These are phyloP conservation scores for Didymella exigua DNA, from an alignment of 2,329 filamentous ascomycete species.

Conservation along the genomic window DNA sequence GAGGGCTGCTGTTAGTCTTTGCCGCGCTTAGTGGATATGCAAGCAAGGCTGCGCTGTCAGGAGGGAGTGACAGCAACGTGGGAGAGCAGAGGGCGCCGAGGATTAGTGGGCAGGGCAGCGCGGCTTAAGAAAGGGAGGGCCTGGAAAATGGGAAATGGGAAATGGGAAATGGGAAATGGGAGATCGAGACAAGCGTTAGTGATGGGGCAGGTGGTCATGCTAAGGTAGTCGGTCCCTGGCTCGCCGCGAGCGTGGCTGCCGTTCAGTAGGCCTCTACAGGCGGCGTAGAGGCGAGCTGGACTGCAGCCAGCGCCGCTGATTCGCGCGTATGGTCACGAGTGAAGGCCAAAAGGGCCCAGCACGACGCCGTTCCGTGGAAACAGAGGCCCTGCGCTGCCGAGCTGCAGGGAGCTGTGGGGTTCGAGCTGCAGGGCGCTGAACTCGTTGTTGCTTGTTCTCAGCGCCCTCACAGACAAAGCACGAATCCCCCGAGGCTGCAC, in stretches of 20 bases:
- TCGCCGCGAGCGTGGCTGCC: conserved; percentile 10
- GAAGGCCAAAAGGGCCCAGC: not conserved
- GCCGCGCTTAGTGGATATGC: conserved; percentile 23
- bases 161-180: not conserved
- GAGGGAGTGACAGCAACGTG: conserved; percentile 11
- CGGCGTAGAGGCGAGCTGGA: conserved; percentile 1
- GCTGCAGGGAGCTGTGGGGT: conserved; percentile 30
- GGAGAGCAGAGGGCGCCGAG: conserved; percentile 8
- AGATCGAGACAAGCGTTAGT: conserved; percentile 15
- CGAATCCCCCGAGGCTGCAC: not conserved
- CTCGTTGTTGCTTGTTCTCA: not conserved
- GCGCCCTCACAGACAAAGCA: not conserved
- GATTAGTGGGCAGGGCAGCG: not conserved
- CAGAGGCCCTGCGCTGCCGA: conserved; percentile 12
- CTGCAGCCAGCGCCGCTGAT: conserved; percentile 7
- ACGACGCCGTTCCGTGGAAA: not conserved
- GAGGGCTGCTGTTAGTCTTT: conserved; percentile 23
- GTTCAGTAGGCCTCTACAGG: conserved; percentile 6
- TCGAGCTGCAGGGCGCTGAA: conserved; percentile 12
- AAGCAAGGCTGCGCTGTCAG: conserved; percentile 12
- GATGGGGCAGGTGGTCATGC: conserved; percentile 9
- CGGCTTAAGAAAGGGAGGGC: conserved; percentile 18
- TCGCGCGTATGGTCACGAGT: conserved; percentile 12
- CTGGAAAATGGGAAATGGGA: conserved; percentile 5
- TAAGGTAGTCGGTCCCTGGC: conserved; percentile 15